phyloP scores from a whole-genome alignment of 2,329 filamentous ascomycete genomes.

The Phialophora macrospora region DNA sequence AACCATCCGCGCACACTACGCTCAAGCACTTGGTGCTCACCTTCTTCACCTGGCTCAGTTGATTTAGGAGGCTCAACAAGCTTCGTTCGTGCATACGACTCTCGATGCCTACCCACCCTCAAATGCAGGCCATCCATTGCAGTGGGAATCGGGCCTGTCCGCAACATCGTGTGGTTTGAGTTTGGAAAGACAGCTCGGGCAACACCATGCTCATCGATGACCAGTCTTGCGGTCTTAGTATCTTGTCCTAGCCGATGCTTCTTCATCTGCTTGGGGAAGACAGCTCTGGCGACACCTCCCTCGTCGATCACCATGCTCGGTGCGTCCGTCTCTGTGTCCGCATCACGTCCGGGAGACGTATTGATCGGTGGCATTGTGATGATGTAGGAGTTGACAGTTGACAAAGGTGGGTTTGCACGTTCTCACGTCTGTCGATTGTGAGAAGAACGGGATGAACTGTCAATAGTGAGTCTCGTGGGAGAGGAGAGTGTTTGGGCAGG shows the following conservation, averaged over 20 bases:
- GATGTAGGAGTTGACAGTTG: not conserved
- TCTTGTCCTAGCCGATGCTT: not conserved
- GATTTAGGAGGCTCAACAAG: not conserved
- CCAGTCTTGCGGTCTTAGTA: not conserved
- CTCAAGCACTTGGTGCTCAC: not conserved
- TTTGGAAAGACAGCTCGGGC: conserved; percentile 7
- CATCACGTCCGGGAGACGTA: not conserved
- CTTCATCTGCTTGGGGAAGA: not conserved
- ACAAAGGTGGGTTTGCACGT: not conserved
- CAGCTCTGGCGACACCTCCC: conserved; percentile 2
- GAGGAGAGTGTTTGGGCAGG: not conserved
- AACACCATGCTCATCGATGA: not conserved
- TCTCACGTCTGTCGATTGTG: not conserved
- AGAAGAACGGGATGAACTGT: not conserved
- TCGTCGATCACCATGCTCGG: conserved; percentile 7
- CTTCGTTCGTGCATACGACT: conserved; percentile 24
- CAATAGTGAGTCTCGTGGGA: not conserved
- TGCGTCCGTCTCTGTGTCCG: not conserved
- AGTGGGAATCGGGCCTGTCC: not conserved
- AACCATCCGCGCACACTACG: not conserved
- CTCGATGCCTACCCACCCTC: conserved; percentile 14
- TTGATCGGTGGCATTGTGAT: not conserved
- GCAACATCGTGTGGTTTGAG: not conserved
- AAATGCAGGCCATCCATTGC: conserved; percentile 9
- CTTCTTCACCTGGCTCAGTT: conserved; percentile 10